Evolutionary conservation across 169 alveolate genomes (phyloP).

Genomic region (Cryptosporidium andersoni): DNA sequence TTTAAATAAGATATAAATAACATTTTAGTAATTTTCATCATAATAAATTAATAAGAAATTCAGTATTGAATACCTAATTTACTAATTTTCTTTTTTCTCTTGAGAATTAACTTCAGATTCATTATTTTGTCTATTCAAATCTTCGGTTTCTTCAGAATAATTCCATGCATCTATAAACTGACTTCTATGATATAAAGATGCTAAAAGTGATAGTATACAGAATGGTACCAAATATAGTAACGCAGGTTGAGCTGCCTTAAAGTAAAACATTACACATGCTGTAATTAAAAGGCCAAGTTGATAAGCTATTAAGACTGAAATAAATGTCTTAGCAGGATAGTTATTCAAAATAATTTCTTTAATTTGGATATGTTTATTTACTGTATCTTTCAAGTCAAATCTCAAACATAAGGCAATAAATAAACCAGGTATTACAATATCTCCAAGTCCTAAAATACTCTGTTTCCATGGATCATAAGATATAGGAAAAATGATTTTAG

Average conservation of each 20-base stretch:
- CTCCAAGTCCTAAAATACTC: constrained; percentile 93
- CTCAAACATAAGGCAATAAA: constrained; percentile 89
- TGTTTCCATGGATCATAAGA: constrained; percentile 78
- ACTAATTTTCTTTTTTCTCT: no score
- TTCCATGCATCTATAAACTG: constrained; percentile 66
- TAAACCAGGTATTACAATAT: constrained; percentile 93
- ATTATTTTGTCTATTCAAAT: neutral
- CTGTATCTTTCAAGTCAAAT: constrained; percentile 80
- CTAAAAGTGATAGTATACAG: constrained; percentile 78
- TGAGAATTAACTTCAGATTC: constrained; percentile 45
- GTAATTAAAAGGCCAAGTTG: constrained; percentile 87
- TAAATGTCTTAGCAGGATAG: constrained; percentile 73
- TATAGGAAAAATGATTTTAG: constrained; percentile 89
- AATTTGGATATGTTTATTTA: constrained; percentile 68
- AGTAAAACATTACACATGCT: constrained; percentile 84
- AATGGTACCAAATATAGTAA: constrained; percentile 92
- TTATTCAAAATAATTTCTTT: constrained; percentile 31
- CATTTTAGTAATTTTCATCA: no score
- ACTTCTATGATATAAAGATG: constrained; percentile 75
- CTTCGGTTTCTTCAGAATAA: constrained; percentile 26
- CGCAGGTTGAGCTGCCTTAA: constrained; percentile 92
- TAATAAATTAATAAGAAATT: no score
- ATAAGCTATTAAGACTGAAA: constrained; percentile 83
- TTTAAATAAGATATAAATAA: no score
- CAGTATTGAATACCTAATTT: no score